phyloP scores from a whole-genome alignment of 345 rosid species.

The Conringia planisiliqua region DNA sequence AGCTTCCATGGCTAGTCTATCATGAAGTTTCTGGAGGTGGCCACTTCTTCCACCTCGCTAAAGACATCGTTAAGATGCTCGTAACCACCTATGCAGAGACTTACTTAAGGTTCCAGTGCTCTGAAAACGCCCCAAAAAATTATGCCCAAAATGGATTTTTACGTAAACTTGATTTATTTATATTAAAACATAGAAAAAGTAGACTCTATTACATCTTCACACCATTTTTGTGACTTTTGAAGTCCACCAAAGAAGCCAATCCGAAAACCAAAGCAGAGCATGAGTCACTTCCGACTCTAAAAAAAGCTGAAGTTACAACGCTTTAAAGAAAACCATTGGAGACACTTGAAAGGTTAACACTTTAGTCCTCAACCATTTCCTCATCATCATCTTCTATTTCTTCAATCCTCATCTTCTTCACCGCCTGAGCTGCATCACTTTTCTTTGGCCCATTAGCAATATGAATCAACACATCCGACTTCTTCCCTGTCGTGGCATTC shows the following conservation, averaged over 20 bases:
- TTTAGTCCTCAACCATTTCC: slow-evolving; percentile 39
- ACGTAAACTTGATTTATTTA: background rate
- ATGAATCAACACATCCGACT: slow-evolving; percentile 65
- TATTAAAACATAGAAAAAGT: background rate
- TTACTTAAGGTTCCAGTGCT: too few relatives aligned
- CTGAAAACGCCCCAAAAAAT: background rate
- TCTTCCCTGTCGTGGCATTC: slow-evolving; percentile 64
- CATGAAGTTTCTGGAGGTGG: too few relatives aligned
- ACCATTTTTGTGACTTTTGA: background rate
- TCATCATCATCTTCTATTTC: slow-evolving; percentile 68
- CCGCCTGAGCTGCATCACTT: slow-evolving; percentile 69
- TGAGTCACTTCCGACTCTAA: background rate
- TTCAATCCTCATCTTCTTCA: slow-evolving; percentile 90
- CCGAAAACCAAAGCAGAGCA: slow-evolving; percentile 5
- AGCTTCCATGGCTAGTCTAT: too few relatives aligned
- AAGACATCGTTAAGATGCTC: too few relatives aligned
- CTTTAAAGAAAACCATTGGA: background rate
- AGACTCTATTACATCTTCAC: background rate
- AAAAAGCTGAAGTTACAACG: background rate
- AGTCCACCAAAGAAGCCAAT: background rate
- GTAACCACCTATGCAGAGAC: too few relatives aligned
- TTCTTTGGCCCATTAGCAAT: slow-evolving; percentile 39
- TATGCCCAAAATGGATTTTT: background rate
- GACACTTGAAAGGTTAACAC: background rate
- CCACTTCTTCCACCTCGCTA: too few relatives aligned